phyloP scores from a whole-genome alignment of 805 yeast genomes.

The Yarrowia divulgata region DNA sequence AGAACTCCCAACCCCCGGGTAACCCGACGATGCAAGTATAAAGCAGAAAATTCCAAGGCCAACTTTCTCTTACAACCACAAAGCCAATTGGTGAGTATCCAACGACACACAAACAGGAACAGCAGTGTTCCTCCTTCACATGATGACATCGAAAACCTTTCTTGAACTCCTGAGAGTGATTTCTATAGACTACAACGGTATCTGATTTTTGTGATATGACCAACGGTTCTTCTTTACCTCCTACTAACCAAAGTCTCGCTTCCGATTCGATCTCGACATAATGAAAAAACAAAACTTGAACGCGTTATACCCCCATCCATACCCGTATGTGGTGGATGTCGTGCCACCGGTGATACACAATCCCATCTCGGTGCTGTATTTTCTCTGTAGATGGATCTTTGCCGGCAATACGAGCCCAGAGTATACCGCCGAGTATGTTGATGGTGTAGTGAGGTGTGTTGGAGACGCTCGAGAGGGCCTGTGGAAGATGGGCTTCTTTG shows the following conservation, averaged over 20 bases:
- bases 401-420: constrained; percentile 41
- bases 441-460: constrained; percentile 50
- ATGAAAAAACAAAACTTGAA: constrained; percentile 31
- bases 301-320: constrained; percentile 29
- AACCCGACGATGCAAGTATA: background rate
- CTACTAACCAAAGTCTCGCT: background rate
- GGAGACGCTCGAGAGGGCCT: constrained; percentile 56
- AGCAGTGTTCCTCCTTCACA: background rate
- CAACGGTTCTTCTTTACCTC: background rate
- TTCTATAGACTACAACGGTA: constrained; percentile 93
- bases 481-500: constrained; percentile 91
- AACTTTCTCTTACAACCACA: background rate
- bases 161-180: constrained; percentile 36
- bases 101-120: background rate
- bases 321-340: constrained; percentile 38
- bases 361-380: constrained; percentile 68
- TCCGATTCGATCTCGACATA: background rate
- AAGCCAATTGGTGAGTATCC: constrained; percentile 29
- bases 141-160: constrained; percentile 37
- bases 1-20: constrained; percentile 26
- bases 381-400: constrained; percentile 49
- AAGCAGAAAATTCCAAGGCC: background rate
- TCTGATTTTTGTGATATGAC: constrained; percentile 57
- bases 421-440: constrained; percentile 44
- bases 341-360: constrained; percentile 58